Conservation (phyloP, 148 eudicot genomes). For the Agrostemma githago region DNA sequence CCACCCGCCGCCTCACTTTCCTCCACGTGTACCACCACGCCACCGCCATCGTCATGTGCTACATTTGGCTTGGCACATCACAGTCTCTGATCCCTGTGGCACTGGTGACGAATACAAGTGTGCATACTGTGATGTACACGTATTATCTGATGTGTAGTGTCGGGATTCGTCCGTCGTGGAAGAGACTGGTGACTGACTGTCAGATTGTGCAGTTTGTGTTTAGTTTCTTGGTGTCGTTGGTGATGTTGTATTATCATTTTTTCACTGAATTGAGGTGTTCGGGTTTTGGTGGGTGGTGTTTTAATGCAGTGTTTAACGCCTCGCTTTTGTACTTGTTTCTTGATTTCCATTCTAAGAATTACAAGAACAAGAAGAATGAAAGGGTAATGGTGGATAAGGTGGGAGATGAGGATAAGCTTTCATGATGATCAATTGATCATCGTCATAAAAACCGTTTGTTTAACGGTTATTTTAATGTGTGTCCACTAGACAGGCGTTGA, state of each 20-base stretch:
- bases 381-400: background rate
- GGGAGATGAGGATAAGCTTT: conserved; percentile 3
- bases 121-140: conserved; percentile 80
- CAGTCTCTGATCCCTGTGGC: conserved; percentile 72
- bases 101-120: conserved; percentile 59
- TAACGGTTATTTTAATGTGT: too few relatives aligned
- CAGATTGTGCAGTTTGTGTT: conserved; percentile 87
- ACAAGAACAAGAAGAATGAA: conserved; percentile 29
- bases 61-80: conserved; percentile 51
- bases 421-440: background rate
- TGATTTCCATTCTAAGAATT: conserved; percentile 71
- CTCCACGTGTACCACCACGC: conserved; percentile 97
- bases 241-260: conserved; percentile 72
- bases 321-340: conserved; percentile 75
- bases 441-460: too few relatives aligned
- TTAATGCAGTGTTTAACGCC: conserved; percentile 68
- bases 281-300: conserved; percentile 77
- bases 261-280: conserved; percentile 37
- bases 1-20: conserved; percentile 49
- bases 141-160: conserved; percentile 61
- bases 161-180: conserved; percentile 81
- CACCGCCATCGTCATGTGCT: conserved; percentile 68
- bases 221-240: conserved; percentile 58
- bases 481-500: too few relatives aligned
- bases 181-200: conserved; percentile 71